Conservation (phyloP, 805 yeast genomes). For the Ogataea chonburiensis region DNA sequence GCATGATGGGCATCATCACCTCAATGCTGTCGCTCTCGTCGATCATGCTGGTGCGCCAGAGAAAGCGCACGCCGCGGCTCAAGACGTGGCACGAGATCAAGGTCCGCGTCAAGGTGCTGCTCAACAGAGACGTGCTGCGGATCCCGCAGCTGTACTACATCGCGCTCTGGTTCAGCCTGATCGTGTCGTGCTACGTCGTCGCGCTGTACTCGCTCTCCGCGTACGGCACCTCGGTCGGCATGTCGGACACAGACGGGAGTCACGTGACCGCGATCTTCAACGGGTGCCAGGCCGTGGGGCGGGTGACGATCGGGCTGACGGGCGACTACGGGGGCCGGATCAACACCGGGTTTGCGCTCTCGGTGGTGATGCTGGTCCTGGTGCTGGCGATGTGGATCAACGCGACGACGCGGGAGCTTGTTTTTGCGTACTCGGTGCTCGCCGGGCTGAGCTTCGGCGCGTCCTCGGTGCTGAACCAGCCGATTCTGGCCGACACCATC, state of each 20-base stretch:
- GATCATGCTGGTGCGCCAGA: conserved; percentile 43
- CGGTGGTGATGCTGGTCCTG: conserved; percentile 36
- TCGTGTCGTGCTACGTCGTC: conserved; percentile 43
- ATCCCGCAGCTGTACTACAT: conserved; percentile 17
- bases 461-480: conserved; percentile 33
- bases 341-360: conserved; percentile 40
- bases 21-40: conserved; percentile 39
- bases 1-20: conserved; percentile 42
- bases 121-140: conserved; percentile 22
- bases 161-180: conserved; percentile 33
- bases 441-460: conserved; percentile 49
- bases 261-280: conserved; percentile 46
- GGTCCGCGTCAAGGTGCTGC: conserved; percentile 20
- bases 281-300: conserved; percentile 47
- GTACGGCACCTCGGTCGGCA: conserved; percentile 49
- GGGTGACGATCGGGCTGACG: conserved; percentile 47
- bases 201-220: conserved; percentile 49
- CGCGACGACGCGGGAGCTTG: conserved; percentile 34
- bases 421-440: conserved; percentile 38
- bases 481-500: conserved; percentile 32
- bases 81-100: conserved; percentile 19
- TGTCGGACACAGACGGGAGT: conserved; percentile 43
- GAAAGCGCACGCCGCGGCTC: conserved; percentile 30
- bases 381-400: conserved; percentile 48
- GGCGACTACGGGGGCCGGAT: conserved; percentile 49